A percentile compares a stretch with the other conserved stretches of the same genome.
Evolutionary conservation across 495 filamentous ascomycete species (phyloP).

Genomic region (Penicillium manginii): DNA sequence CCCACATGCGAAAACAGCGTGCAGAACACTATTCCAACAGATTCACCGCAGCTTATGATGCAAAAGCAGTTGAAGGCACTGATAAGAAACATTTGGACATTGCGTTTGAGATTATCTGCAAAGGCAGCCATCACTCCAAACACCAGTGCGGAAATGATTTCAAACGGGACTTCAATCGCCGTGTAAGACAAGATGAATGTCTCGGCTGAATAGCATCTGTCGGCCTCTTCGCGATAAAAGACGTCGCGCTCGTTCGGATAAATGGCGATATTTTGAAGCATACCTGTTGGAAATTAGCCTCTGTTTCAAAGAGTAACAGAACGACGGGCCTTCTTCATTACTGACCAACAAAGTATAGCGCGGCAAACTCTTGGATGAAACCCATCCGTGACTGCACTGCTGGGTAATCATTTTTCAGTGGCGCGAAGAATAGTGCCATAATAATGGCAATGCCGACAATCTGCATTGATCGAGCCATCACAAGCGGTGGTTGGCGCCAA

Average conservation of each 20-base stretch:
- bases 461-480: slow-evolving; percentile 69
- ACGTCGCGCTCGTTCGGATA: slow-evolving; percentile 71
- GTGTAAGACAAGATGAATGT: slow-evolving; percentile 72
- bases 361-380: slow-evolving; percentile 68
- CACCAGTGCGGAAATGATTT: slow-evolving; percentile 63
- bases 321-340: slow-evolving; percentile 38
- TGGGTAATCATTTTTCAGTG: slow-evolving; percentile 66
- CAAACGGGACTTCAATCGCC: slow-evolving; percentile 68
- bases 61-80: slow-evolving; percentile 69
- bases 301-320: background rate
- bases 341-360: slow-evolving; percentile 73
- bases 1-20: slow-evolving; percentile 74
- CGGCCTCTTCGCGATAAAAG: slow-evolving; percentile 72
- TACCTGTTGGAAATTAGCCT: slow-evolving; percentile 46
- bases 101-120: slow-evolving; percentile 65
- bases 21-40: slow-evolving; percentile 78
- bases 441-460: slow-evolving; percentile 68
- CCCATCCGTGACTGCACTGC: slow-evolving; percentile 72
- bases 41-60: slow-evolving; percentile 74
- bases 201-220: slow-evolving; percentile 66
- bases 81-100: slow-evolving; percentile 64
- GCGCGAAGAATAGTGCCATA: slow-evolving; percentile 71
- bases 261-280: slow-evolving; percentile 76
- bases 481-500: slow-evolving; percentile 62
- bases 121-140: slow-evolving; percentile 63